Evolutionary conservation across 805 yeast genomes (phyloP).

Genomic region (Candida coquimbonensis): DNA sequence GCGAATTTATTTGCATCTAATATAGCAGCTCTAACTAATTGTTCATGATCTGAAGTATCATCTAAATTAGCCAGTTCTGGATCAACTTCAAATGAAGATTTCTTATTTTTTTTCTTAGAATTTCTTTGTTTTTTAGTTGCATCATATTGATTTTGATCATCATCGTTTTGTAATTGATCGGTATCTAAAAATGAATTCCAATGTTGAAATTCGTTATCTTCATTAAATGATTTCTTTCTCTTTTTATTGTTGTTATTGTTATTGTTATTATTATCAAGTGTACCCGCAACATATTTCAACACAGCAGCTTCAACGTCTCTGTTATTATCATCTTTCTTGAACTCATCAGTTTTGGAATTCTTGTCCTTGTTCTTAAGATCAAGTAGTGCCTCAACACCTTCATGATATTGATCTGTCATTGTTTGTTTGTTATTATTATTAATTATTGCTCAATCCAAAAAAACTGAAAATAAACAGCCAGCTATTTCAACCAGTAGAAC

Average conservation of each 20-base stretch:
- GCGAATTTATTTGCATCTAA: slow-evolving; percentile 62
- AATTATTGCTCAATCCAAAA: too few species aligned
- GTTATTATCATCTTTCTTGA: slow-evolving; percentile 2
- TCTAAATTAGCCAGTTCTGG: slow-evolving; percentile 51
- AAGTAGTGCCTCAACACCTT: slow-evolving; percentile 22
- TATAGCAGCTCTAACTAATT: slow-evolving; percentile 63
- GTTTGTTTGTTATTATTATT: neutral
- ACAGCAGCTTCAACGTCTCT: slow-evolving; percentile 69
- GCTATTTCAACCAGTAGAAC: too few species aligned
- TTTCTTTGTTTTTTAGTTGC: slow-evolving; percentile 1
- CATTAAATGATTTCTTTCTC: slow-evolving; percentile 17
- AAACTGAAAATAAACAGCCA: too few species aligned
- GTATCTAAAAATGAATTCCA: slow-evolving; percentile 24
- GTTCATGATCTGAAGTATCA: slow-evolving; percentile 47
- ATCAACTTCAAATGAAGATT: slow-evolving; percentile 37
- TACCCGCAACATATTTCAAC: slow-evolving; percentile 63
- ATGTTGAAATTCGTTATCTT: slow-evolving; percentile 22
- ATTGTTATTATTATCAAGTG: slow-evolving; percentile 35
- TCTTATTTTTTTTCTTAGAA: neutral
- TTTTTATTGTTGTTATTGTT: slow-evolving; percentile 19
- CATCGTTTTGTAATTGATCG: slow-evolving; percentile 13
- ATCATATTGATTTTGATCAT: neutral
- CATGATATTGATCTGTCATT: slow-evolving; percentile 16
- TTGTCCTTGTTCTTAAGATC: slow-evolving; percentile 19
- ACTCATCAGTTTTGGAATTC: slow-evolving; percentile 2